phyloP scores from a whole-genome alignment of 805 yeast species.

The Starmerella powellii region DNA sequence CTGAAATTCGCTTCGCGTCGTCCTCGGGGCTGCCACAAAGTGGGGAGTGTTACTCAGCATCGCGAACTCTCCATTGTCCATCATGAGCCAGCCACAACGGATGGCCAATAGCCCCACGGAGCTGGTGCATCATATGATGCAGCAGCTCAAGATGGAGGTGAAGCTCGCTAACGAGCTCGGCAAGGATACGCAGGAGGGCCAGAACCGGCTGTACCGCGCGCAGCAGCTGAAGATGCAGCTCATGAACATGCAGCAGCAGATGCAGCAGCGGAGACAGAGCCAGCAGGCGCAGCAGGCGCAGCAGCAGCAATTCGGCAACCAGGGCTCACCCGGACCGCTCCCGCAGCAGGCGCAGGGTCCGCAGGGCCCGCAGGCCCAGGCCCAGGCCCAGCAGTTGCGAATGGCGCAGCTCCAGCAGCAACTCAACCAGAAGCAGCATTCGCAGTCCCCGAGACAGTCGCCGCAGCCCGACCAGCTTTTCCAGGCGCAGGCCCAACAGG shows the following conservation, averaged over 20 bases:
- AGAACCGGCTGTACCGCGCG: slow-evolving; percentile 26
- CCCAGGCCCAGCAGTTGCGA: slow-evolving; percentile 7
- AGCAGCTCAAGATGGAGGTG: slow-evolving; percentile 26
- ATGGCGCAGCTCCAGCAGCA: background rate
- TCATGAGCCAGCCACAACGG: slow-evolving; percentile 3
- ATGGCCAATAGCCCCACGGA: slow-evolving; percentile 11
- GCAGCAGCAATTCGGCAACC: background rate
- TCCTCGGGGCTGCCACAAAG: too few relatives aligned
- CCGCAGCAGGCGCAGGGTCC: slow-evolving; percentile 8
- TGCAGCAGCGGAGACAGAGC: slow-evolving; percentile 3
- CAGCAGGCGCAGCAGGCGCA: slow-evolving; percentile 8
- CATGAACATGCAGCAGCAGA: slow-evolving; percentile 17
- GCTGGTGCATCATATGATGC: slow-evolving; percentile 23
- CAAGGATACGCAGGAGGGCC: slow-evolving; percentile 27
- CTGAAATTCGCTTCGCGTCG: too few relatives aligned
- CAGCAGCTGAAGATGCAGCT: slow-evolving; percentile 23
- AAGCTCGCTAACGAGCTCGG: slow-evolving; percentile 23
- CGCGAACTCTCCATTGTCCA: background rate
- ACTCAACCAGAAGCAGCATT: slow-evolving; percentile 1
- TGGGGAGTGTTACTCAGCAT: background rate
- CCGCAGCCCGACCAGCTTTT: background rate
- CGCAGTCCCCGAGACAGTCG: slow-evolving; percentile 1
- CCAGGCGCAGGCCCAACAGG: slow-evolving; percentile 13
- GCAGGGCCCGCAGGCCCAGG: slow-evolving; percentile 8
- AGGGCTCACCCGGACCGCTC: too few relatives aligned